phyloP scores from a whole-genome alignment of 208 protist species.

The Borovskyia barvae region DNA sequence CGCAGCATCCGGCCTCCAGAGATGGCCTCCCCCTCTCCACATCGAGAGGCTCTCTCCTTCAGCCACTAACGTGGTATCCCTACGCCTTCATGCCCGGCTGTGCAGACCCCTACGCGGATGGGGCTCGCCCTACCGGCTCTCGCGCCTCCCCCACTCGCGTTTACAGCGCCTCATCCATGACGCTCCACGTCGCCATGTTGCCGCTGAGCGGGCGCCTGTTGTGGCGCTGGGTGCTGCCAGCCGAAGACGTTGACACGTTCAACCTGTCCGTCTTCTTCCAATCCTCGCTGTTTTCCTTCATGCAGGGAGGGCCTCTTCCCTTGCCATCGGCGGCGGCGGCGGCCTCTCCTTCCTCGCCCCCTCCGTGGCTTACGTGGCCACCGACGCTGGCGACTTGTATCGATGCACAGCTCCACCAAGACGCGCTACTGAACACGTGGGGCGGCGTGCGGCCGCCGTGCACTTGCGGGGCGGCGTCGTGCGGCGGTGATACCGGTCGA shows the following conservation, averaged over 20 bases:
- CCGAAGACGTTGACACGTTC: conserved; percentile 61
- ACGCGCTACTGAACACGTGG: conserved; percentile 6
- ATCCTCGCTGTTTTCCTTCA: conserved; percentile 52
- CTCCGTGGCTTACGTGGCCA: conserved; percentile 8
- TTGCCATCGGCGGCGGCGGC: conserved; percentile 7
- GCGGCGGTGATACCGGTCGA: too few species aligned
- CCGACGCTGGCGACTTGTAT: conserved; percentile 3
- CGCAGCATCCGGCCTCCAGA: not conserved
- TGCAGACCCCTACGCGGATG: conserved; percentile 32
- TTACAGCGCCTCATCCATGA: conserved; percentile 26
- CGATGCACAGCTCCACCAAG: conserved; percentile 6
- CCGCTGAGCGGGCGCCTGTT: conserved; percentile 45
- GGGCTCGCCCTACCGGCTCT: conserved; percentile 4
- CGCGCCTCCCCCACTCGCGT: conserved; percentile 11
- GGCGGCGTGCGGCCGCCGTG: conserved; percentile 9
- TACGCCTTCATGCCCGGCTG: conserved; percentile 37
- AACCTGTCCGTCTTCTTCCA: conserved; percentile 79
- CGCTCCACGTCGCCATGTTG: conserved; percentile 37
- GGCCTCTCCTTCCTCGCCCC: not conserved
- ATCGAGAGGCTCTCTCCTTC: conserved; percentile 20
- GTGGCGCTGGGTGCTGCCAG: conserved; percentile 60
- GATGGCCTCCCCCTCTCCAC: not conserved
- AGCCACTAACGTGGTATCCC: conserved; percentile 32
- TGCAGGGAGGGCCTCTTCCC: conserved; percentile 54
- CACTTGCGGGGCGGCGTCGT: conserved; percentile 5